A percentile compares a stretch with the other conserved stretches of the same genome.
Conservation (phyloP, 139 green algal genomes). For the Volvox africanus region DNA sequence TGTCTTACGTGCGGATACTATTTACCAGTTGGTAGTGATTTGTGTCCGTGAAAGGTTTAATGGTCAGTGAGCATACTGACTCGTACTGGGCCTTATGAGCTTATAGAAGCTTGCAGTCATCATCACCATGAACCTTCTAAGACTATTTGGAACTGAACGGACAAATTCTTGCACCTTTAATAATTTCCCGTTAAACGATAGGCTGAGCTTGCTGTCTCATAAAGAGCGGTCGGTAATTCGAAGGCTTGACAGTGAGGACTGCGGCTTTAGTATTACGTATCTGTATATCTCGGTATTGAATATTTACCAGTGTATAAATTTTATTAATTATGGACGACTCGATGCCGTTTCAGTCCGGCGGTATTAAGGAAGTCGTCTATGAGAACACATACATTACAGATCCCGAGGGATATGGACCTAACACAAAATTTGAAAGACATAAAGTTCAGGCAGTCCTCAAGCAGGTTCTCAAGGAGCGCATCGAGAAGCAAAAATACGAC, state of each 20-base stretch:
- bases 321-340: slow-evolving; percentile 47
- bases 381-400: slow-evolving; percentile 89
- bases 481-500: slow-evolving; percentile 86
- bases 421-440: slow-evolving; percentile 67
- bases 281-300: background rate
- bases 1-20: too few relatives aligned
- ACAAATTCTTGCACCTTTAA: too few relatives aligned
- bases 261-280: background rate
- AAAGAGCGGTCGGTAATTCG: background rate
- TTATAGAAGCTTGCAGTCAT: too few relatives aligned
- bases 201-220: background rate
- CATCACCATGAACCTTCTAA: too few relatives aligned
- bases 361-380: slow-evolving; percentile 76
- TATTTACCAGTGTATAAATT: background rate
- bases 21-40: too few relatives aligned
- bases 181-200: too few relatives aligned
- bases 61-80: too few relatives aligned
- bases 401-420: slow-evolving; percentile 72
- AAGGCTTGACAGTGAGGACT: background rate
- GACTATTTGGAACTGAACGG: too few relatives aligned
- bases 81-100: too few relatives aligned
- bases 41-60: too few relatives aligned
- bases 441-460: slow-evolving; percentile 80
- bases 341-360: slow-evolving; percentile 51
- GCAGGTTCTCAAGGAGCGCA: slow-evolving; percentile 75